Evolutionary conservation across 768 basidiomycete genomes (phyloP).

Genomic region (Calocybe indica): DNA sequence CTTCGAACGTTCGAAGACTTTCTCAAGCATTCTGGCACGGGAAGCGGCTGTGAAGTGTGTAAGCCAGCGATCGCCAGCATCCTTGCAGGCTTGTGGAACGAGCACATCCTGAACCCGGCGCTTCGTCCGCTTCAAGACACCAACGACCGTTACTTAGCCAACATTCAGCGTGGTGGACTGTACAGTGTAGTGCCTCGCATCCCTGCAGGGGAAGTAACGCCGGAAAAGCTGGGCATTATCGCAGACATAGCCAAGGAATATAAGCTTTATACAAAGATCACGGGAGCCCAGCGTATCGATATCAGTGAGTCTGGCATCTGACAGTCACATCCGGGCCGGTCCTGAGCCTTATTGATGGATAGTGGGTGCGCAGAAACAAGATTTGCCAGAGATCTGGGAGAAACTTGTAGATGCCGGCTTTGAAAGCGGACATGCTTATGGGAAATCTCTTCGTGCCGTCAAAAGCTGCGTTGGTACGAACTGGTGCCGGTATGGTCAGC

Average conservation of each 20-base stretch:
- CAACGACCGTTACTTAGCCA: slow-evolving; percentile 65
- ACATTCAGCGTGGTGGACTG: slow-evolving; percentile 68
- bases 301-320: neutral
- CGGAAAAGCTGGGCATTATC: slow-evolving; percentile 58
- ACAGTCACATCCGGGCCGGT: slow-evolving; percentile 35
- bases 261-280: slow-evolving; percentile 52
- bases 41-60: slow-evolving; percentile 69
- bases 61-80: slow-evolving; percentile 61
- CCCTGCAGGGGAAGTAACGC: slow-evolving; percentile 64
- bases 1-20: slow-evolving; percentile 50
- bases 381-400: slow-evolving; percentile 64
- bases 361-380: slow-evolving; percentile 56
- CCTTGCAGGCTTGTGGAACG: slow-evolving; percentile 46
- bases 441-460: slow-evolving; percentile 63
- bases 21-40: slow-evolving; percentile 43
- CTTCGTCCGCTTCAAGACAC: slow-evolving; percentile 72
- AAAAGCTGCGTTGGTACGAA: slow-evolving; percentile 73
- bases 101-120: slow-evolving; percentile 53
- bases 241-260: slow-evolving; percentile 66
- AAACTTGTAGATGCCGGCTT: slow-evolving; percentile 60
- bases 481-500: slow-evolving; percentile 69
- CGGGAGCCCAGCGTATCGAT: slow-evolving; percentile 3
- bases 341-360: slow-evolving; percentile 49
- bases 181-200: slow-evolving; percentile 71
- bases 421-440: slow-evolving; percentile 74